phyloP scores from a whole-genome alignment of 768 basidiomycete species.

The Auricularia auricula-judae region DNA sequence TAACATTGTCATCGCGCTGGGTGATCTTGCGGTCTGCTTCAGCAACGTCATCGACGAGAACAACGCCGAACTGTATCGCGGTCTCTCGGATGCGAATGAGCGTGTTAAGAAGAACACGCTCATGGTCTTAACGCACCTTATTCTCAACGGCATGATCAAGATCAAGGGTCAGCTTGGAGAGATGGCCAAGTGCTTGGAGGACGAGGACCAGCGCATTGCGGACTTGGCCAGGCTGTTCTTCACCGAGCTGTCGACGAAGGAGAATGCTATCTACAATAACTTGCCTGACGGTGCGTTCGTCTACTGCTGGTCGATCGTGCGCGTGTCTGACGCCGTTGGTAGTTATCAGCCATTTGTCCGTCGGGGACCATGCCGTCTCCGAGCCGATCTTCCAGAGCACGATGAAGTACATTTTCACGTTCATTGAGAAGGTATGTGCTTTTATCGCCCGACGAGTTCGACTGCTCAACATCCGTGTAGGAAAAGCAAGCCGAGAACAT shows the following conservation, averaged over 20 bases:
- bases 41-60: slow-evolving; percentile 96
- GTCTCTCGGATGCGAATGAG: slow-evolving; percentile 74
- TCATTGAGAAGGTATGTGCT: slow-evolving; percentile 77
- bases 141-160: slow-evolving; percentile 98
- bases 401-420: slow-evolving; percentile 89
- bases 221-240: slow-evolving; percentile 99
- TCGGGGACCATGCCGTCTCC: slow-evolving; percentile 83
- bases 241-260: slow-evolving; percentile 89
- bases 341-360: slow-evolving; percentile 93
- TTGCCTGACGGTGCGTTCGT: slow-evolving; percentile 71
- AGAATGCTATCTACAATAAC: slow-evolving; percentile 99
- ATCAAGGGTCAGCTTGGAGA: slow-evolving; percentile 98
- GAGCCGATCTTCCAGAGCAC: slow-evolving; percentile 89
- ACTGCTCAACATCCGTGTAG: slow-evolving; percentile 28
- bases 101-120: slow-evolving; percentile 98
- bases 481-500: slow-evolving; percentile 98
- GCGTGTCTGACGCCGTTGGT: background rate
- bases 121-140: slow-evolving; percentile 95
- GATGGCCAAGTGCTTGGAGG: slow-evolving; percentile 99
- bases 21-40: slow-evolving; percentile 97
- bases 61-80: slow-evolving; percentile 89
- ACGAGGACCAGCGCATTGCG: slow-evolving; percentile 73
- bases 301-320: background rate
- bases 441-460: background rate
- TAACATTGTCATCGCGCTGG: slow-evolving; percentile 95